Conservation (phyloP, 169 alveolate genomes). For the Neospora caninum region DNA sequence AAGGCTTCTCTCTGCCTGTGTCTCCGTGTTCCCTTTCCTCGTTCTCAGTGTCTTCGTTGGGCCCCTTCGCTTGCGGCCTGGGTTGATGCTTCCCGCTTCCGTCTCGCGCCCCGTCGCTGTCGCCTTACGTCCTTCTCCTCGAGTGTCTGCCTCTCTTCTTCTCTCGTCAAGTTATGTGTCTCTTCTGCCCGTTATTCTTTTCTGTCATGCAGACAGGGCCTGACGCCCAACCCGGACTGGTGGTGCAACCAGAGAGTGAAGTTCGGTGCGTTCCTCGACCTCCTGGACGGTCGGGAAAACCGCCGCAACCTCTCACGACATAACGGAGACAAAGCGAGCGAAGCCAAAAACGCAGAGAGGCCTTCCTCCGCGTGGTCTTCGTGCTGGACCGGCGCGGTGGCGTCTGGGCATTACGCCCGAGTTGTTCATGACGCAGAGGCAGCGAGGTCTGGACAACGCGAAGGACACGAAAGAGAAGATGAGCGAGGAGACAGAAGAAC, state of each 20-base stretch:
- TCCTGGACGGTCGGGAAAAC: slow-evolving; percentile 16
- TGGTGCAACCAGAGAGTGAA: slow-evolving; percentile 76
- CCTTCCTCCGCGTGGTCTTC: too few relatives aligned
- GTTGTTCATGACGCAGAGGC: slow-evolving; percentile 5
- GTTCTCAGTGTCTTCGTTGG: too few relatives aligned
- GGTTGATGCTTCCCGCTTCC: not conserved
- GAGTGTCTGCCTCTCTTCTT: not conserved
- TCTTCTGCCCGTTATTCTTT: not conserved
- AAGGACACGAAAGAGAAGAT: slow-evolving; percentile 33
- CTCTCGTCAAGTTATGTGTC: not conserved
- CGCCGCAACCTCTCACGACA: not conserved
- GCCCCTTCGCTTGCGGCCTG: too few relatives aligned
- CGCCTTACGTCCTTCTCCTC: not conserved
- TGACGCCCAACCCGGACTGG: slow-evolving; percentile 82
- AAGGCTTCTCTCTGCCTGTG: too few relatives aligned
- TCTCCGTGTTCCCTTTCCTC: not conserved
- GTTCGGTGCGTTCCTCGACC: slow-evolving; percentile 76
- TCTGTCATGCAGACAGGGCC: slow-evolving; percentile 71
- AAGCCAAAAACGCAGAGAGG: too few relatives aligned
- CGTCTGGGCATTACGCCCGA: slow-evolving; percentile 82
- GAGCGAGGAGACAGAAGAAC: not conserved
- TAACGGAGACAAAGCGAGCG: too few relatives aligned
- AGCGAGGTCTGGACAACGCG: not conserved
- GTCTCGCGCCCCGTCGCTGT: not conserved
- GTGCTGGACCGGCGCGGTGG: slow-evolving; percentile 69